A percentile compares a stretch with the other conserved stretches of the same genome.
Evolutionary conservation across 2,329 filamentous ascomycete genomes (phyloP).

Genomic region (Sphaerulina vaccinii): DNA sequence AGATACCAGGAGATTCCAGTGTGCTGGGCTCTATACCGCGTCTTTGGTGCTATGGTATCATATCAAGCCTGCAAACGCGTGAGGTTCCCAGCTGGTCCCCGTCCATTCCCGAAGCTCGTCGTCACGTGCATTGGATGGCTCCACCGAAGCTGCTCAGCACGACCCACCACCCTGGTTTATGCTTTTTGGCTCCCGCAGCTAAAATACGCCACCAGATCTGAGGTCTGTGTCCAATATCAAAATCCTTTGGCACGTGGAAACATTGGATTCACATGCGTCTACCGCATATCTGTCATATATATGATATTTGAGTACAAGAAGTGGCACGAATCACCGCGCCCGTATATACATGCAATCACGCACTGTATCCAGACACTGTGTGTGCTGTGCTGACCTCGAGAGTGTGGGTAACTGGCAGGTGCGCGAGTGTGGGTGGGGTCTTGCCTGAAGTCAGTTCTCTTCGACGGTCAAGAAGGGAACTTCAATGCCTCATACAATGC

Average conservation of each 20-base stretch:
- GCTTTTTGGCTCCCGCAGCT: slow-evolving; percentile 4
- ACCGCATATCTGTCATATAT: too few relatives aligned
- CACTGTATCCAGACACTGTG: too few relatives aligned
- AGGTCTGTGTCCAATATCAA: slow-evolving; percentile 7
- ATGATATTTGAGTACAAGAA: too few relatives aligned
- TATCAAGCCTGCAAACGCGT: not conserved
- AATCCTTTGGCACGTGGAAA: not conserved
- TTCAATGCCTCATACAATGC: not conserved
- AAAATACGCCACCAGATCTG: not conserved
- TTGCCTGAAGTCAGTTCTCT: not conserved
- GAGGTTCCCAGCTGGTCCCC: not conserved
- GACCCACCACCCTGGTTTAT: not conserved
- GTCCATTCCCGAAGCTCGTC: not conserved
- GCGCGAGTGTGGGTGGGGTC: not conserved
- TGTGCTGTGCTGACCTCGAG: too few relatives aligned
- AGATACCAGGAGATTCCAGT: not conserved
- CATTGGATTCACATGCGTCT: not conserved
- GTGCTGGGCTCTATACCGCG: not conserved
- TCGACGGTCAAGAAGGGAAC: not conserved
- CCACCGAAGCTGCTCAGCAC: slow-evolving; percentile 1
- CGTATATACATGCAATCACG: too few relatives aligned
- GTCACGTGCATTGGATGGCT: not conserved
- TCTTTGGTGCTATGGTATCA: not conserved
- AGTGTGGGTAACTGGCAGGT: not conserved
- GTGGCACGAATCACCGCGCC: not conserved